Conservation (phyloP, 2,329 filamentous ascomycete species). For the Cladosporium oxysporum region DNA sequence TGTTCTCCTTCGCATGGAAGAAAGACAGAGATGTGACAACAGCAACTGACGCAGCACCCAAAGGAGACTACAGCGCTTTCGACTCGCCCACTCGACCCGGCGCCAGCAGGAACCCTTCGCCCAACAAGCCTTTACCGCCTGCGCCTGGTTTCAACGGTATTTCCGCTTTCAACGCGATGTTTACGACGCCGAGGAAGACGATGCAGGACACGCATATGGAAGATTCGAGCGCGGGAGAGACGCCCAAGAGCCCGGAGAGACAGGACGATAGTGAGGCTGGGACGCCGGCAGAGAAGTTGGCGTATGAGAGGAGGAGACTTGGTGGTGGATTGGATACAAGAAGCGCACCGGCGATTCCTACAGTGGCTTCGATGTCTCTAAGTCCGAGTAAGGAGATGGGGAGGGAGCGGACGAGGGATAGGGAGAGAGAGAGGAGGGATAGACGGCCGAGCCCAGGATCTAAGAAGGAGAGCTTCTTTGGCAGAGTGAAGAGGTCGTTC, state of each 20-base stretch:
- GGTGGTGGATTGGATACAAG: conserved; percentile 3
- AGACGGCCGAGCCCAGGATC: conserved; percentile 21
- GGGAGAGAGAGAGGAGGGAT: conserved; percentile 28
- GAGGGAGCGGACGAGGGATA: conserved; percentile 26
- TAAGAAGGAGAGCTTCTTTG: conserved; percentile 31
- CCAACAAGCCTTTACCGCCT: conserved; percentile 43
- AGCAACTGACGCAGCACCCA: conserved; percentile 10
- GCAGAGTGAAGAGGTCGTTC: conserved; percentile 32
- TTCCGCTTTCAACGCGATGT: conserved; percentile 35
- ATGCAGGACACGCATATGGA: conserved; percentile 37
- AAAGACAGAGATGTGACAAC: neutral
- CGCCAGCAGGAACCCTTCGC: conserved; percentile 30
- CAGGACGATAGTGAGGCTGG: conserved; percentile 39
- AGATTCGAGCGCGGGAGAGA: conserved; percentile 53
- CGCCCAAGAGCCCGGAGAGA: conserved; percentile 48
- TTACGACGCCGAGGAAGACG: conserved; percentile 42
- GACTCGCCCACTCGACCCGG: conserved; percentile 43
- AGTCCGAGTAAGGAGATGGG: conserved; percentile 23
- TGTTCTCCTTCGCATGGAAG: conserved; percentile 25
- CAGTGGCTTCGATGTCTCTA: neutral
- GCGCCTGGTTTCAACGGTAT: conserved; percentile 30
- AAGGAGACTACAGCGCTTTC: conserved; percentile 36
- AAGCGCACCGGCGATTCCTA: conserved; percentile 16
- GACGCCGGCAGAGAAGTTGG: conserved; percentile 18
- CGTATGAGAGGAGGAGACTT: conserved; percentile 8